phyloP scores from a whole-genome alignment of 78 protist genomes.

The Tieghemostelium lacteum region DNA sequence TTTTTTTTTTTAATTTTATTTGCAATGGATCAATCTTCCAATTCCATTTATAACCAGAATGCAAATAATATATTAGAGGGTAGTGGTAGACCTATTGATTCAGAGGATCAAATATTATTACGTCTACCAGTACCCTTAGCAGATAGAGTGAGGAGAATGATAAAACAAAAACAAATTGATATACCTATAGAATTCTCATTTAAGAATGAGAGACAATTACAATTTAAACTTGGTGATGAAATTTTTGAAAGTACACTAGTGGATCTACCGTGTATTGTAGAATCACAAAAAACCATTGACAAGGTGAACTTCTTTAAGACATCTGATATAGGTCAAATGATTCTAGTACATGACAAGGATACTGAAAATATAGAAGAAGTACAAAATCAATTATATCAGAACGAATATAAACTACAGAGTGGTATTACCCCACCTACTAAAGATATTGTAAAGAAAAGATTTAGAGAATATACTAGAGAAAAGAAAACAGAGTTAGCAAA shows the following conservation, averaged over 20 bases:
- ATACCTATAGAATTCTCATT: conserved; percentile 38
- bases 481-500: conserved; percentile 49
- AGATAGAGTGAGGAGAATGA: conserved; percentile 36
- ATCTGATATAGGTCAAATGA: conserved; percentile 75
- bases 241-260: conserved; percentile 10
- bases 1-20: too few relatives aligned
- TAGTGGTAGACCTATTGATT: conserved; percentile 38
- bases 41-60: not conserved
- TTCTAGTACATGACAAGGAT: conserved; percentile 8
- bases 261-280: conserved; percentile 69
- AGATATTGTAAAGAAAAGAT: conserved; percentile 42
- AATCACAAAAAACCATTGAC: conserved; percentile 72
- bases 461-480: conserved; percentile 4
- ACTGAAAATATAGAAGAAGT: not conserved
- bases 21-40: not conserved
- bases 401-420: not conserved
- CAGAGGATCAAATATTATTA: conserved; percentile 50
- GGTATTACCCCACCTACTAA: conserved; percentile 54
- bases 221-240: conserved; percentile 48
- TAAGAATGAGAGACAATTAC: conserved; percentile 22
- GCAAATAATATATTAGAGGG: conserved; percentile 3
- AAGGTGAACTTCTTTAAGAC: conserved; percentile 60
- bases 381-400: not conserved
- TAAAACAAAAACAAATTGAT: conserved; percentile 51
- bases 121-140: conserved; percentile 31